Evolutionary conservation across 2,329 filamentous ascomycete genomes (phyloP).

Genomic region (Phoma sp.): DNA sequence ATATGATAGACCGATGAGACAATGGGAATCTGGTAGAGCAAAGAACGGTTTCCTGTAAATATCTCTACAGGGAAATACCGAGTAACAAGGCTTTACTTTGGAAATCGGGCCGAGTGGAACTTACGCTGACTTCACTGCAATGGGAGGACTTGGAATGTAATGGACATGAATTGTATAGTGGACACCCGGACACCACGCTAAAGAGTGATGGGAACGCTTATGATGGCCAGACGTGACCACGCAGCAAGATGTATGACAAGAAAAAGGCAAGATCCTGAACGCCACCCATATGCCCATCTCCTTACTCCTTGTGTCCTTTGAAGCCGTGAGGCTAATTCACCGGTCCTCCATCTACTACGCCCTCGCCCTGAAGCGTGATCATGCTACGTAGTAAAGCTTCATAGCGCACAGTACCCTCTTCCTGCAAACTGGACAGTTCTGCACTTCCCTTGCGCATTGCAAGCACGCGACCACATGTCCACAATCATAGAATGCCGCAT

Average conservation of each 20-base stretch:
- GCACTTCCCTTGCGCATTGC: constrained; percentile 65
- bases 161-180: not conserved
- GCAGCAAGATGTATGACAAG: not conserved
- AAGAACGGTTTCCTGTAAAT: no score
- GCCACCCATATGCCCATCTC: not conserved
- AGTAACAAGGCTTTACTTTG: no score
- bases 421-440: constrained; percentile 68
- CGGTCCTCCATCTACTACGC: not conserved
- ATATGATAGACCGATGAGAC: not conserved
- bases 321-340: not conserved
- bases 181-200: constrained; percentile 8
- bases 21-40: no score
- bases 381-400: constrained; percentile 61
- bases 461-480: constrained; percentile 69
- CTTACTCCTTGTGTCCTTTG: not conserved
- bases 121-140: not conserved
- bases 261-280: not conserved
- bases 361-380: not conserved
- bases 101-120: not conserved
- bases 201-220: not conserved
- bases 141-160: not conserved
- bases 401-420: constrained; percentile 64
- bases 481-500: constrained; percentile 68
- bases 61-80: no score
- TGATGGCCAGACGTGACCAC: not conserved